Conservation (phyloP, 2,329 filamentous ascomycete species). For the Macrophomina phaseolina region DNA sequence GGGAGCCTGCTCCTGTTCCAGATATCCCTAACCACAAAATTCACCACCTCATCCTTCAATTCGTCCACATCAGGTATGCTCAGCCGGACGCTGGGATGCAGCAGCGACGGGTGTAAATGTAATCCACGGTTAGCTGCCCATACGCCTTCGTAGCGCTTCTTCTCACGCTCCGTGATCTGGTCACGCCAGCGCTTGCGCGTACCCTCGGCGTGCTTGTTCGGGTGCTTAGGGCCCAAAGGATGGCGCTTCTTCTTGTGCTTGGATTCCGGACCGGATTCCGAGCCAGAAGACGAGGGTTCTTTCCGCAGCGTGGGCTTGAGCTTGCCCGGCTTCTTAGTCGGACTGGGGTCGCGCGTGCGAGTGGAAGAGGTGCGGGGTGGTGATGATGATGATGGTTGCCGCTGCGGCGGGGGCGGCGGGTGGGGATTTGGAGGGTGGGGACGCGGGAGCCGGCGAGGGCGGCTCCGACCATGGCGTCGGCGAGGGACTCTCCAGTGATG, state of each 20-base stretch:
- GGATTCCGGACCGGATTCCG: conserved; percentile 60
- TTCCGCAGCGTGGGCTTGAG: conserved; percentile 72
- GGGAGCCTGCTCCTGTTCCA: conserved; percentile 74
- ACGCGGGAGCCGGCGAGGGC: conserved; percentile 70
- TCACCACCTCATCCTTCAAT: conserved; percentile 58
- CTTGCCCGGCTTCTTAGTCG: conserved; percentile 53
- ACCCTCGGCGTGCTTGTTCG: conserved; percentile 76
- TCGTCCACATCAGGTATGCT: conserved; percentile 6
- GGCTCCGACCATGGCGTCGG: conserved; percentile 76
- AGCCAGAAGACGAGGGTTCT: conserved; percentile 45
- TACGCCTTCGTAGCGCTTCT: conserved; percentile 82
- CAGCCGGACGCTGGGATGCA: background rate
- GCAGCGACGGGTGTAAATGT: conserved; percentile 33
- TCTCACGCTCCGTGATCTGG: conserved; percentile 71
- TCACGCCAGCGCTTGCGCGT: conserved; percentile 79
- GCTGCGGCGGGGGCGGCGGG: conserved; percentile 49
- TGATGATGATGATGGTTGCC: conserved; percentile 47
- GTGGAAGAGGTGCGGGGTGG: conserved; percentile 30
- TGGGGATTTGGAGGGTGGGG: conserved; percentile 44
- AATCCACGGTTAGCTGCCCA: conserved; percentile 82
- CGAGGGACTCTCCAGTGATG: conserved; percentile 68
- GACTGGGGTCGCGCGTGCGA: conserved; percentile 47
- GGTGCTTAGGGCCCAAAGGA: conserved; percentile 62
- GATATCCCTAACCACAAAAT: conserved; percentile 75
- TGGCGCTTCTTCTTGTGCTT: conserved; percentile 63